These are phyloP conservation scores for Kalmusia sp. DNA, from an alignment of 2,329 filamentous ascomycete genomes.

Conservation along the genomic window DNA sequence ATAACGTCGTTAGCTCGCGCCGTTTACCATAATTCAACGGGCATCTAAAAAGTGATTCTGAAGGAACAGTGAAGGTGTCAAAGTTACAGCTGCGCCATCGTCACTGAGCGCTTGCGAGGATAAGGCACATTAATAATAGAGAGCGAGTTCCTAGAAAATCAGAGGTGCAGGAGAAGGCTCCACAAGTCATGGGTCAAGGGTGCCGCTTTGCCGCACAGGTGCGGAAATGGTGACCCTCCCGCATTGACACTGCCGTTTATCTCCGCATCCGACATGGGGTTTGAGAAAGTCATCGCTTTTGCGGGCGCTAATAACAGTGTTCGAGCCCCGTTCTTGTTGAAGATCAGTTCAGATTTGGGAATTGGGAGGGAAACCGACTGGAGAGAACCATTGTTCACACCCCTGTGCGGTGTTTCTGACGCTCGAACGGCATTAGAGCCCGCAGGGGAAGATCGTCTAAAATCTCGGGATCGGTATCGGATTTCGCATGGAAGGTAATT, in stretches of 20 bases:
- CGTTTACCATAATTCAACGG: not conserved
- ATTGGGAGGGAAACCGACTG: not conserved
- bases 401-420: no score
- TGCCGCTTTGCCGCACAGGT: not conserved
- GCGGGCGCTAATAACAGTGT: not conserved
- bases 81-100: not conserved
- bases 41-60: not conserved
- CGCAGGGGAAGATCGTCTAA: not conserved
- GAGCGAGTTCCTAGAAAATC: not conserved
- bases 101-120: not conserved
- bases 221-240: not conserved
- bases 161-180: not conserved
- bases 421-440: no score
- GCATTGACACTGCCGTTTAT: not conserved
- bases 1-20: not conserved
- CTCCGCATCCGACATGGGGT: not conserved
- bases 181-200: conserved; percentile 4
- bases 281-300: not conserved
- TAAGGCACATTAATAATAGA: not conserved
- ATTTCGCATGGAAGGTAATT: not conserved
- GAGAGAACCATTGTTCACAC: no score
- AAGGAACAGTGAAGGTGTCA: not conserved
- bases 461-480: not conserved
- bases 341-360: not conserved
- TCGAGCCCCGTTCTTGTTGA: not conserved